phyloP scores from a whole-genome alignment of 805 yeast genomes.

The Helenozyma rhizophorensis region DNA sequence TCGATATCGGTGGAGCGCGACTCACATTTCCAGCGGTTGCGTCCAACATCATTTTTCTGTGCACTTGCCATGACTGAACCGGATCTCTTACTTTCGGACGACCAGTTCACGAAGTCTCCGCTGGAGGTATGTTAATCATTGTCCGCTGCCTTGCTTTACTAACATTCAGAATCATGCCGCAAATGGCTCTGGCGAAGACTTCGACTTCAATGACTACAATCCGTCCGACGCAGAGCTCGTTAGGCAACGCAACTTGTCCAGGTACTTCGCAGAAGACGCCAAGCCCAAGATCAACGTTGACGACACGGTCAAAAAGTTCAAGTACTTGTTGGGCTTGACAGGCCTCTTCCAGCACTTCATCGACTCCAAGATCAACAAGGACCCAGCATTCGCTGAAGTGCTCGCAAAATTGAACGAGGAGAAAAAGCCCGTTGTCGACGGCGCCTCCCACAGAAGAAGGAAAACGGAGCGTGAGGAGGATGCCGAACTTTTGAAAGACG shows the following conservation, averaged over 20 bases:
- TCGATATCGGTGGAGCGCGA: too few relatives aligned
- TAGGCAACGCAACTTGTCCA: neutral
- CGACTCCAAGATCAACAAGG: constrained; percentile 58
- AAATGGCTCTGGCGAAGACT: too few relatives aligned
- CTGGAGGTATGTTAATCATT: constrained; percentile 11
- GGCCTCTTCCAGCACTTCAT: constrained; percentile 66
- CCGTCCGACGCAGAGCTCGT: too few relatives aligned
- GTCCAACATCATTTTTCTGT: too few relatives aligned
- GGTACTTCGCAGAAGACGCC: constrained; percentile 32
- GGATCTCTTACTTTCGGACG: constrained; percentile 1
- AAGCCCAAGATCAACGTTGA: constrained; percentile 46
- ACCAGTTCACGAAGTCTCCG: constrained; percentile 11
- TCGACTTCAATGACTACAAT: too few relatives aligned
- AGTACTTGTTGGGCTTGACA: constrained; percentile 61
- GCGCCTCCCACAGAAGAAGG: constrained; percentile 46
- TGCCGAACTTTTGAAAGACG: constrained; percentile 65
- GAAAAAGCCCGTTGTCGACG: constrained; percentile 6
- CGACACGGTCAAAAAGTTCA: constrained; percentile 63
- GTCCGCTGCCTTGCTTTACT: too few relatives aligned
- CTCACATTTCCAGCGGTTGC: too few relatives aligned
- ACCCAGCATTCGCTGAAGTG: constrained; percentile 52
- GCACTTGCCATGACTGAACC: too few relatives aligned
- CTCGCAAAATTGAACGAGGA: constrained; percentile 35
- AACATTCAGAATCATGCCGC: too few relatives aligned
- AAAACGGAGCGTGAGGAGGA: constrained; percentile 78